Conservation (phyloP, 805 yeast species). For the Schwanniomyces polymorphus region DNA sequence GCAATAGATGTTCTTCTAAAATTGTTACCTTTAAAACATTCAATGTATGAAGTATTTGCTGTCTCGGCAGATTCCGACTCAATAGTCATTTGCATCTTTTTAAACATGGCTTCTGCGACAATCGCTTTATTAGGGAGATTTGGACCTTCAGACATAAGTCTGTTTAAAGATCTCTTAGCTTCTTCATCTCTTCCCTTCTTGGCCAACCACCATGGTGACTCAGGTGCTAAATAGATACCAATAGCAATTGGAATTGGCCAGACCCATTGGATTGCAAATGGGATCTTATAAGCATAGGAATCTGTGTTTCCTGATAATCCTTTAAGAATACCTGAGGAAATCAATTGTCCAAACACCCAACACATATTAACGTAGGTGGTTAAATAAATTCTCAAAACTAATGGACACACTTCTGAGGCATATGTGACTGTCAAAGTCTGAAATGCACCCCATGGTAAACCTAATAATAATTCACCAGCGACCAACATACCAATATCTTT, state of each 20-base stretch:
- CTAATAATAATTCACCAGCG: constrained; percentile 44
- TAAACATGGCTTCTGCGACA: background rate
- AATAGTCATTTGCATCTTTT: constrained; percentile 3
- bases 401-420: constrained; percentile 45
- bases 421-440: constrained; percentile 40
- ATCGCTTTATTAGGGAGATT: background rate
- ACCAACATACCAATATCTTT: constrained; percentile 33
- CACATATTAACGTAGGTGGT: constrained; percentile 38
- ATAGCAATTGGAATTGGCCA: constrained; percentile 38
- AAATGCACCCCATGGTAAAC: constrained; percentile 45
- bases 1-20: constrained; percentile 47
- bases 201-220: constrained; percentile 49
- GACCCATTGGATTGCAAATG: constrained; percentile 42
- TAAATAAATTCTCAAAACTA: constrained; percentile 38
- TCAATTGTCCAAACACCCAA: constrained; percentile 42
- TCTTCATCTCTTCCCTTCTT: constrained; percentile 31
- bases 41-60: constrained; percentile 24
- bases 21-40: constrained; percentile 46
- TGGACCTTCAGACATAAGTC: constrained; percentile 8
- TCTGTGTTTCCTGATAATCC: constrained; percentile 29
- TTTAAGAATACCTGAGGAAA: constrained; percentile 41
- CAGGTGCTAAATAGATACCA: constrained; percentile 41
- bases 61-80: constrained; percentile 5
- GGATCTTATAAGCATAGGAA: constrained; percentile 33
- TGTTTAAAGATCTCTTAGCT: constrained; percentile 29